Evolutionary conservation across 495 filamentous ascomycete species (phyloP), one percentile per base, ranked within the genome.

Genomic region (Penicillium alfredii): DNA sequence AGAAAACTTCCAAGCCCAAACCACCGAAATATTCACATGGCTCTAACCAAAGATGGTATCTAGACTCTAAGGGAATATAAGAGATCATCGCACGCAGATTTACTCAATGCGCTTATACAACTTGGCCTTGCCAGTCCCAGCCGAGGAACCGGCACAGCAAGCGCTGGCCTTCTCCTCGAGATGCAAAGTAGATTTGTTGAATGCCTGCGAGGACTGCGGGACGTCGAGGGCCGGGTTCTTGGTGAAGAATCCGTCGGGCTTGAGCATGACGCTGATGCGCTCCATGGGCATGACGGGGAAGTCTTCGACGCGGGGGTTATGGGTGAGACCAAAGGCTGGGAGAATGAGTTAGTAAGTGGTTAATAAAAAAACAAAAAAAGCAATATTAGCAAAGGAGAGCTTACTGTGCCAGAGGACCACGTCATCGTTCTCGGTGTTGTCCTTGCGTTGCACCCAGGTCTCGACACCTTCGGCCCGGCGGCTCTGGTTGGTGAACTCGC

Each of bases 401-500:
- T 57, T 55, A 65, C 61, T 61, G 23, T 79, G 66, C 72, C 73
- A 80, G 4, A 80, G 56, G 6, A 79, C 73, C n/a, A 77, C 58
- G 26, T 78, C 70, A 10, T 64, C 58, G 33, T 77, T 73, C 14
- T 61, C 57, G 7, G 70, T 71, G 19, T 58, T 53, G 7, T 79
- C 76, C 4, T 64, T 62, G 6, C 76, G 59, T 14, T 58, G 51
- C 0, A 73, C 70, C 71, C 71, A 78, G 0, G 63, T 58, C 23
- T 77, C 65, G 4, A 80, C 73, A 3, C 76, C 76, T 7, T 64
- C 50, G 0, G 82, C 84, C 10, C 75, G 76, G 18, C 74, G 66
- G 22, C 77, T 82, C 64, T 94, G 88, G 53, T 93, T 95, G 3
- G 88, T 94, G 58, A 88, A 94, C 53, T 80, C 74, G 5, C 88